Percentiles rank a stretch among this genome's conserved stretches.
Evolutionary conservation across 2,329 filamentous ascomycete genomes (phyloP).

Genomic region (Hysterium pulicare): DNA sequence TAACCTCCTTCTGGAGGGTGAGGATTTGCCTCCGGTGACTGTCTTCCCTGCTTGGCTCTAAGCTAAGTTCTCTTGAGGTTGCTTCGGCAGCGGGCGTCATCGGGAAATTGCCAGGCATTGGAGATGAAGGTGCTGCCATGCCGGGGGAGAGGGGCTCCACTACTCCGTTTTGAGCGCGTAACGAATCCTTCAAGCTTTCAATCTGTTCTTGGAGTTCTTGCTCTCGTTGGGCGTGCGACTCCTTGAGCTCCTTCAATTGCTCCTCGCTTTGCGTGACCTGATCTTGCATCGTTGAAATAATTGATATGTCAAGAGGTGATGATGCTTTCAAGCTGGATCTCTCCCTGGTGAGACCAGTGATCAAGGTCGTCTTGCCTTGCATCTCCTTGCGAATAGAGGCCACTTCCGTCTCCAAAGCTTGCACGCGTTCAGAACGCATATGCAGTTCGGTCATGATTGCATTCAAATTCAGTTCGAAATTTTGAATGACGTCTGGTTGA

Average conservation of each 20-base stretch:
- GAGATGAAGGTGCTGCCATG: slow-evolving; percentile 9
- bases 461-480: slow-evolving; percentile 88
- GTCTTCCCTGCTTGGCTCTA: slow-evolving; percentile 9
- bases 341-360: slow-evolving; percentile 88
- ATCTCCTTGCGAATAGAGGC: slow-evolving; percentile 86
- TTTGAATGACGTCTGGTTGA: slow-evolving; percentile 81
- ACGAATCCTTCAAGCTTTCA: slow-evolving; percentile 59
- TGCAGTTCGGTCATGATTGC: slow-evolving; percentile 91
- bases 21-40: slow-evolving; percentile 57
- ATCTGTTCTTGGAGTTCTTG: slow-evolving; percentile 70
- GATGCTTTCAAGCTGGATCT: slow-evolving; percentile 79
- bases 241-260: slow-evolving; percentile 70
- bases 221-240: slow-evolving; percentile 70
- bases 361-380: slow-evolving; percentile 94
- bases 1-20: slow-evolving; percentile 68
- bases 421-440: slow-evolving; percentile 79
- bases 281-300: slow-evolving; percentile 81
- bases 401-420: slow-evolving; percentile 83
- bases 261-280: slow-evolving; percentile 83
- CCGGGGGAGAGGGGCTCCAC: not conserved
- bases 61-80: slow-evolving; percentile 22
- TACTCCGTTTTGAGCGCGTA: slow-evolving; percentile 34
- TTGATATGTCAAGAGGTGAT: slow-evolving; percentile 84
- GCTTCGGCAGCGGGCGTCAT: slow-evolving; percentile 30
- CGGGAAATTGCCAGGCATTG: slow-evolving; percentile 39